Evolutionary conservation across 2,329 filamentous ascomycete species (phyloP).

Genomic region (Parascedosporium putredinis): DNA sequence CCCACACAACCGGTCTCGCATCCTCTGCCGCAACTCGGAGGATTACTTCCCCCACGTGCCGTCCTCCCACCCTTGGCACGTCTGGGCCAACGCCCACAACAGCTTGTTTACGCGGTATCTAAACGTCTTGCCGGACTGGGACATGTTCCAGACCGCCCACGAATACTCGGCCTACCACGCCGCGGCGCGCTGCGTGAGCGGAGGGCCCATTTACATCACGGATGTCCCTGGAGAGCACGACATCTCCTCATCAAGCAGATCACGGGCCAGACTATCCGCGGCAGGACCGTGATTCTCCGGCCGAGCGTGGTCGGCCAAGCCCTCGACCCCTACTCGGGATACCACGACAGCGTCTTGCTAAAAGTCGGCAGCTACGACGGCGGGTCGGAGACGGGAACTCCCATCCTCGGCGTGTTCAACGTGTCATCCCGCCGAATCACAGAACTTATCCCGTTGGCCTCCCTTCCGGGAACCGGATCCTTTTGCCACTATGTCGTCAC

Average conservation of each 20-base stretch:
- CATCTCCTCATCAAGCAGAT: conserved; percentile 67
- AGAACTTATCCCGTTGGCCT: conserved; percentile 59
- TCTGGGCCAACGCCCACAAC: conserved; percentile 91
- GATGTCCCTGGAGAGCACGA: conserved; percentile 79
- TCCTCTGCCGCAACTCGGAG: conserved; percentile 76
- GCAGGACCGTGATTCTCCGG: conserved; percentile 69
- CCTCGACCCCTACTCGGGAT: conserved; percentile 63
- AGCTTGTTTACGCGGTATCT: conserved; percentile 71
- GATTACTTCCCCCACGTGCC: conserved; percentile 84
- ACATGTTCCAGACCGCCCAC: conserved; percentile 58
- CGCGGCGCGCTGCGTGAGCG: conserved; percentile 78
- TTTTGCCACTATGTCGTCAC: conserved; percentile 58
- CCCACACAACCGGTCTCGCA: conserved; percentile 60
- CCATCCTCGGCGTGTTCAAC: conserved; percentile 80
- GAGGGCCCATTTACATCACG: conserved; percentile 90
- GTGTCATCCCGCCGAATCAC: conserved; percentile 50
- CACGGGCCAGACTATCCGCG: conserved; percentile 61
- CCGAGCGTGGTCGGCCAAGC: conserved; percentile 65
- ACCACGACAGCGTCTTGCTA: conserved; percentile 62
- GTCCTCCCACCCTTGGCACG: conserved; percentile 82
- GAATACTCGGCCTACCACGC: conserved; percentile 76
- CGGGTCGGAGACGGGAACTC: conserved; percentile 53
- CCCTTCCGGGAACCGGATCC: conserved; percentile 60
- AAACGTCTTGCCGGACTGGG: conserved; percentile 77
- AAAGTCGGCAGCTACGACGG: conserved; percentile 74